Evolutionary conservation across 106 monocot species (phyloP), one percentile per base, ranked within the genome.

Genomic region (Dendrobium catenatum): DNA sequence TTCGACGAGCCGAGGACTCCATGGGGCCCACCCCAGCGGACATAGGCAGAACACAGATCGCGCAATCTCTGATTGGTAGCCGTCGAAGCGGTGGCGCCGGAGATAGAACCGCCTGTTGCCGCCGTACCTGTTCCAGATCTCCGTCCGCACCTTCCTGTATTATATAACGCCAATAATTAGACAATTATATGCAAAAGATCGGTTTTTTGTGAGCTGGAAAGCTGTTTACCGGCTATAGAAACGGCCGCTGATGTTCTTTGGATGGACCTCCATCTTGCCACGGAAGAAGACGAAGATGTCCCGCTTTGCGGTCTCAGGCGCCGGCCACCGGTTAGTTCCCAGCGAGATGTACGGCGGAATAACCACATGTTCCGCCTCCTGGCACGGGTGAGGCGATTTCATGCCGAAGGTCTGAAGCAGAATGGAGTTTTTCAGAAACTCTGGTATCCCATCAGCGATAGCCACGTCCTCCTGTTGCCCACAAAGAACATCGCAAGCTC

Each of bases 181-280:
- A 42, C 40, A 37, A 72, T 72, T 72, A 72, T 72, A 17, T 10
- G 16, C 31, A 72, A 72, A 72, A 33, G 37, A 72, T 17, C 15
- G 37, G 15, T 72, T 72, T 72, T 40, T 72, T 33, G 15, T 66
- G 33, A 72, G 27, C 11, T 33, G 11, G 70, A 29, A 11, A 70
- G 6, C 42, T 42, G 18, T 43, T 43, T 74, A 90, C 95, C 85
- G 89, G 92, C 95, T 84, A 83, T 98, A 98, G 89, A 86, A 91
- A 55, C 86, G 90, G 79, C 98, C 98, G 68, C 89, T 91, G 80
- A 98, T 80, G 88, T 98, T 98, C 89, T 98, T 98, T n/a, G 95
- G 98, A 41, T 98, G 89, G 44, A 98, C 85, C 87, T 98, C 98
- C 94, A 98, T 95, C 83, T 98, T 98, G 31, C 98, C 98, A 2